phyloP scores from a whole-genome alignment of 2,329 filamentous ascomycete species.

The Sporothrix inflata region DNA sequence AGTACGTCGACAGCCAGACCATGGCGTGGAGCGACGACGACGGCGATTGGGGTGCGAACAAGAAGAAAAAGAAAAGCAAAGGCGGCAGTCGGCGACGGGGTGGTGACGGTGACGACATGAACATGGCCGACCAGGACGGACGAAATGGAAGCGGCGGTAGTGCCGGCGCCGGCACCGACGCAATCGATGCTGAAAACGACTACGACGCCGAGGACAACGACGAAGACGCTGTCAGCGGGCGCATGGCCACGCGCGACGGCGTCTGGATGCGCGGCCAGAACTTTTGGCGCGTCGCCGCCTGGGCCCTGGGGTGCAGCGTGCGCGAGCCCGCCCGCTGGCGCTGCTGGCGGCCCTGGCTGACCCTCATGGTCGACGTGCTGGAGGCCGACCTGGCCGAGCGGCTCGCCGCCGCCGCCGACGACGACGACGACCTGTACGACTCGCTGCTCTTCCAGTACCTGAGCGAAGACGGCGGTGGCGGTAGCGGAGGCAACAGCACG shows the following conservation, averaged over 20 bases:
- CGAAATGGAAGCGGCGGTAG: neutral
- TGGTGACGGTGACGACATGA: neutral
- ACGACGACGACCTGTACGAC: constrained; percentile 45
- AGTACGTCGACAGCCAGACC: constrained; percentile 31
- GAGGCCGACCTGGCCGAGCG: constrained; percentile 70
- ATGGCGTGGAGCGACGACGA: constrained; percentile 22
- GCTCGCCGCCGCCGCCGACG: constrained; percentile 40
- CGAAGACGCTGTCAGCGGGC: constrained; percentile 57
- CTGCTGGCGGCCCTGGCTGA: constrained; percentile 79
- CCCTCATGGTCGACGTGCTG: constrained; percentile 76
- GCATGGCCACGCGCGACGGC: constrained; percentile 65
- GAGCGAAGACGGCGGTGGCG: constrained; percentile 44
- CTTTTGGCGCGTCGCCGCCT: constrained; percentile 87
- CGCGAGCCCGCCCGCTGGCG: constrained; percentile 74
- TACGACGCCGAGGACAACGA: constrained; percentile 48
- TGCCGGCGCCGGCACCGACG: constrained; percentile 34
- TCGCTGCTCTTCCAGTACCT: constrained; percentile 67
- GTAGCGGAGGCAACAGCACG: constrained; percentile 48
- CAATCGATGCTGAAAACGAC: constrained; percentile 43
- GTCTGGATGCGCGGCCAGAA: constrained; percentile 78
- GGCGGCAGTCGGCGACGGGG: constrained; percentile 1
- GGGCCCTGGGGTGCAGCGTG: constrained; percentile 90
- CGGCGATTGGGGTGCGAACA: neutral
- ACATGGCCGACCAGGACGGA: neutral
- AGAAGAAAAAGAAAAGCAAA: neutral